Evolutionary conservation across 306 rosid genomes (phyloP).

Genomic region (Prunus campanulata): DNA sequence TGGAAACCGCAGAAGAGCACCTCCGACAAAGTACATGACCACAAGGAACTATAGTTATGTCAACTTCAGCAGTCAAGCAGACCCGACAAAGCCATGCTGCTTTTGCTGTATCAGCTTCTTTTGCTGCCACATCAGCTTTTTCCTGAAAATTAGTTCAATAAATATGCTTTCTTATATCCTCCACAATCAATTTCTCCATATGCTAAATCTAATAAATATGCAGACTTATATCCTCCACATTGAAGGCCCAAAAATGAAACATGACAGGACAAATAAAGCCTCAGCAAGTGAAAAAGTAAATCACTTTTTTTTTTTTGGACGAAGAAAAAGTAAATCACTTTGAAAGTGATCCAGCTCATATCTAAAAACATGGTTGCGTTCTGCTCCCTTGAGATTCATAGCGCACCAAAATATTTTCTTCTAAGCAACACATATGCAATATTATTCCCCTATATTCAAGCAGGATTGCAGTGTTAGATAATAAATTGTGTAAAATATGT

Average conservation of each 20-base stretch:
- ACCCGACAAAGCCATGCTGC: conserved; percentile 93
- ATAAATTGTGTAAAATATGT: conserved; percentile 7
- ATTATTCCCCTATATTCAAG: background rate
- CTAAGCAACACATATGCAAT: background rate
- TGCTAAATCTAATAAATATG: background rate
- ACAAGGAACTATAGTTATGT: conserved; percentile 81
- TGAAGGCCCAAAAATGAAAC: too few species aligned
- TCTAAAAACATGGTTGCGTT: background rate
- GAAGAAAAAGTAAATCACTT: background rate
- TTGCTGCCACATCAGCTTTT: conserved; percentile 68
- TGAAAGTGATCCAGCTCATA: background rate
- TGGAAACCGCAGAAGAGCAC: conserved; percentile 87
- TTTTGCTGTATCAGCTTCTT: conserved; percentile 92
- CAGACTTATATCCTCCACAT: background rate
- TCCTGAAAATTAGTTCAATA: conserved; percentile 49
- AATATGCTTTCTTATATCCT: background rate
- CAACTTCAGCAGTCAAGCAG: conserved; percentile 82
- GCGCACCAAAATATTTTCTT: background rate
- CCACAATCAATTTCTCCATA: background rate
- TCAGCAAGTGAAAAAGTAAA: background rate
- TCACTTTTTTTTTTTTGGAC: background rate
- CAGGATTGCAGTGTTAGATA: conserved; percentile 2
- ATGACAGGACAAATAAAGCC: background rate
- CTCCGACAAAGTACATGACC: conserved; percentile 94
- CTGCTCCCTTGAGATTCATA: background rate